phyloP scores from a whole-genome alignment of 371 early-diverging fungal genomes.

The Lichtheimia ramosa region DNA sequence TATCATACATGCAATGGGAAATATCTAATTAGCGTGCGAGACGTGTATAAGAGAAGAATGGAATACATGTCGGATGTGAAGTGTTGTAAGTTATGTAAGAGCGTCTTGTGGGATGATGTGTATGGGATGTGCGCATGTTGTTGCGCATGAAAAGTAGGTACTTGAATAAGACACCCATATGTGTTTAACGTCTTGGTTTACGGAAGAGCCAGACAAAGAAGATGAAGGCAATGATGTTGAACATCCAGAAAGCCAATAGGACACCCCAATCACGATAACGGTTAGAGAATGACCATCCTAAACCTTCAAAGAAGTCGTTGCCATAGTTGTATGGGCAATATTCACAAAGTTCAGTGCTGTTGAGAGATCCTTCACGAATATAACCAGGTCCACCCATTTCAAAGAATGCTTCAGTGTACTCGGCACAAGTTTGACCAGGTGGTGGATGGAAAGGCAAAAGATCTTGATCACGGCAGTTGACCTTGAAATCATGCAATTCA shows the following conservation, averaged over 20 bases:
- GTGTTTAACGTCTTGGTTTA: conserved; percentile 41
- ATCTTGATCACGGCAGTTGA: conserved; percentile 55
- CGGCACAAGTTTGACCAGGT: conserved; percentile 59
- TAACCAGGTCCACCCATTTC: conserved; percentile 55
- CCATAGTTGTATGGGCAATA: conserved; percentile 68
- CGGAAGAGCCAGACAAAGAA: conserved; percentile 51
- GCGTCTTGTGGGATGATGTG: too few relatives aligned
- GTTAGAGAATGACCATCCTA: conserved; percentile 66
- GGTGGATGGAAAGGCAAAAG: conserved; percentile 55
- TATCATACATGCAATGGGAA: too few relatives aligned
- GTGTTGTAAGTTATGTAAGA: too few relatives aligned
- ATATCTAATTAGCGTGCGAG: too few relatives aligned
- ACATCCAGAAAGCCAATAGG: conserved; percentile 56
- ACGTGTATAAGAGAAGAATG: too few relatives aligned
- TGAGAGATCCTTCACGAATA: conserved; percentile 40
- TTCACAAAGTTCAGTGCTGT: conserved; percentile 55
- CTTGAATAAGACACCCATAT: too few relatives aligned
- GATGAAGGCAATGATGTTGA: conserved; percentile 55
- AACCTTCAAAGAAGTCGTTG: conserved; percentile 53
- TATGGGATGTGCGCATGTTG: too few relatives aligned
- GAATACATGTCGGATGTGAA: too few relatives aligned
- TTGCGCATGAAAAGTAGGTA: too few relatives aligned
- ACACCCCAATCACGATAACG: conserved; percentile 70
- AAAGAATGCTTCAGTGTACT: conserved; percentile 62
- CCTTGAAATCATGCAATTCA: conserved; percentile 57